phyloP scores from a whole-genome alignment of 805 yeast species.

The Barnettozyma wickerhamii region DNA sequence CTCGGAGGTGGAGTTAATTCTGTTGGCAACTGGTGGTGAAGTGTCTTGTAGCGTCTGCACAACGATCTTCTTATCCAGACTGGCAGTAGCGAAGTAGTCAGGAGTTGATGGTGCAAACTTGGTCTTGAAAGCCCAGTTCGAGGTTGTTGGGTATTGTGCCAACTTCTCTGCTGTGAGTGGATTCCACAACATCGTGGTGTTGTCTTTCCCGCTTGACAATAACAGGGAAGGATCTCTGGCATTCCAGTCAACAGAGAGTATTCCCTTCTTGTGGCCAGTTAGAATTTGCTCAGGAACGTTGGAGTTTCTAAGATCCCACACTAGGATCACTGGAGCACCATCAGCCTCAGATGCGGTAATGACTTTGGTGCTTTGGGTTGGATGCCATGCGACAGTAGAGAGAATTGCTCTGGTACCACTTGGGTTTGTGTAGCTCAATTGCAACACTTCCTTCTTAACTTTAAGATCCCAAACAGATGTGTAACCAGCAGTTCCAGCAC shows the following conservation, averaged over 20 bases:
- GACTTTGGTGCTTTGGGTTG: slow-evolving; percentile 77
- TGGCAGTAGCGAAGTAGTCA: slow-evolving; percentile 82
- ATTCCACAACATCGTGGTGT: slow-evolving; percentile 85
- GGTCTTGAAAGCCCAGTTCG: slow-evolving; percentile 91
- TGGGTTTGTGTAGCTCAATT: slow-evolving; percentile 62
- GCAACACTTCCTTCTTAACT: slow-evolving; percentile 83
- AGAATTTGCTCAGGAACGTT: slow-evolving; percentile 80
- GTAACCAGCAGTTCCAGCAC: slow-evolving; percentile 80
- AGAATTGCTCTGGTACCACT: slow-evolving; percentile 57
- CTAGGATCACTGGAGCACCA: slow-evolving; percentile 67
- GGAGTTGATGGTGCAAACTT: slow-evolving; percentile 86
- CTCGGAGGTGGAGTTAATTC: slow-evolving; percentile 46
- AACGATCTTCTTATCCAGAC: slow-evolving; percentile 78
- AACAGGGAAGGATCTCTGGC: slow-evolving; percentile 70
- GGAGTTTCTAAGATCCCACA: slow-evolving; percentile 95
- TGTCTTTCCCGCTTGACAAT: slow-evolving; percentile 91
- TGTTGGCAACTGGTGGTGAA: slow-evolving; percentile 46
- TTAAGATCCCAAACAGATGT: slow-evolving; percentile 94
- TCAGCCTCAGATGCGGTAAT: slow-evolving; percentile 87
- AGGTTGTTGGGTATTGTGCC: slow-evolving; percentile 86
- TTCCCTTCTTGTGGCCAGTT: slow-evolving; percentile 82
- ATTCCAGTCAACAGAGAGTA: slow-evolving; percentile 93
- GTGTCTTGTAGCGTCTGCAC: slow-evolving; percentile 90
- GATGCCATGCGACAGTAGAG: slow-evolving; percentile 92
- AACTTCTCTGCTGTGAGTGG: slow-evolving; percentile 68